Evolutionary conservation across 495 filamentous ascomycete species (phyloP), one percentile per base, ranked within the genome.

Genomic region (Lophiotrema nucula): DNA sequence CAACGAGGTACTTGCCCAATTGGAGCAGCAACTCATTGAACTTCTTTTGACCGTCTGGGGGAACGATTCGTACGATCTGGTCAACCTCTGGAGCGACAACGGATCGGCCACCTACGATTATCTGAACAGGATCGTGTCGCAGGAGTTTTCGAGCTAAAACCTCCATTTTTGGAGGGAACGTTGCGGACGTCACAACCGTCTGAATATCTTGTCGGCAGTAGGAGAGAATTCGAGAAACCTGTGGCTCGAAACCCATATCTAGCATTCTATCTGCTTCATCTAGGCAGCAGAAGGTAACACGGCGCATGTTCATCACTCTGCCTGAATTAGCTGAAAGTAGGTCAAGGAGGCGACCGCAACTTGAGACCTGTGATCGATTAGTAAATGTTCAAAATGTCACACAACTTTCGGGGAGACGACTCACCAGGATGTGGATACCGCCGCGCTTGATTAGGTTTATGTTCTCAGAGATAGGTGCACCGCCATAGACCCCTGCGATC

Each of bases 181-280:
- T 99, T 11, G 95, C 95, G 0, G 93, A 97, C 71, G 97, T 97
- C 18, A 97, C 76, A 18, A 97, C 89, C 0, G 90, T 96, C 69
- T 99, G 95, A 15, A 88, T 84, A 66, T 97, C 85, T 0, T 93
- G 91, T 39, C 95, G 86, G 57, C 95, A 86, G 66, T 93, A 96
- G 57, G 79, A 82, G 64, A 97, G 81, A 53, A 99, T 92, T 71
- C 95, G 97, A 88, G 92, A 93, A 43, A 99, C 90, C 66, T 97
- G 95, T 1, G 92, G 92, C 71, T 96, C 92, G 58, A 99, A 97
- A 4, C 95, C 95, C 95, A 99, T 97, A 69, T 99, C 95, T 64
- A 97, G 97, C 95, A 99, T 99, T 41, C 95, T 86, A 66, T 99
- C 95, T 18, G 95, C 95, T 71, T 99, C 95, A 66, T 99, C 95